Percentiles rank a stretch among this genome's conserved stretches.
Conservation (phyloP, 2,329 filamentous ascomycete genomes). For the Teratosphaeria viscida region DNA sequence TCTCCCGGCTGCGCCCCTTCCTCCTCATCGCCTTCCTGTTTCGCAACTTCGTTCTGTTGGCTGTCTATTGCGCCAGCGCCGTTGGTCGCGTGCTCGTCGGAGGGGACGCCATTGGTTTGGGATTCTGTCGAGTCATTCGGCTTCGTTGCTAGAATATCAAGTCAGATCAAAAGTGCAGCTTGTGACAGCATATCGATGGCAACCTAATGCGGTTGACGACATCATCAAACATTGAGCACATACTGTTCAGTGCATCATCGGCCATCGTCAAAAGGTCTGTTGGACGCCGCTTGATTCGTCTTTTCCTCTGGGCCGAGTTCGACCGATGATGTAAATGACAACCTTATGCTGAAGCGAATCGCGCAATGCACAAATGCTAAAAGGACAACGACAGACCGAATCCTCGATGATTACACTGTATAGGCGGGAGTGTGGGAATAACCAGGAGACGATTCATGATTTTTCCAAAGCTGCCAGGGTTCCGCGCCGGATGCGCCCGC, state of each 20-base stretch:
- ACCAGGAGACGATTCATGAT: background rate
- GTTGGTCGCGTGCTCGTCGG: constrained; percentile 9
- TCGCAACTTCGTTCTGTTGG: background rate
- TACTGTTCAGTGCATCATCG: constrained; percentile 5
- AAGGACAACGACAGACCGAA: background rate
- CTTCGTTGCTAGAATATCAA: background rate
- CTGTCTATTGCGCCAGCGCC: background rate
- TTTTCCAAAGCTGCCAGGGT: background rate
- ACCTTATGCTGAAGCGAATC: background rate
- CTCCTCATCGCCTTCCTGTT: constrained; percentile 11
- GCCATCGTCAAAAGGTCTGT: constrained; percentile 3
- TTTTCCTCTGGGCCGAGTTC: background rate
- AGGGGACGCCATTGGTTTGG: constrained; percentile 2
- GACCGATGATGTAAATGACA: background rate
- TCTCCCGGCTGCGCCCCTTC: constrained; percentile 13
- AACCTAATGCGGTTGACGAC: too few relatives aligned
- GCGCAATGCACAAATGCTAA: background rate
- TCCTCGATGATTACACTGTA: background rate
- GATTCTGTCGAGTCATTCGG: background rate
- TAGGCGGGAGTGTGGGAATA: background rate
- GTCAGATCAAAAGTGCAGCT: background rate
- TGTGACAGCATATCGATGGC: background rate
- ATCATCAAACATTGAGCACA: background rate
- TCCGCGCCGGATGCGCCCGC: background rate
- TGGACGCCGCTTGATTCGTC: background rate